Base-by-base conservation (phyloP, 1,139 yeast species). In the Lodderomyces pseudojiufengensis region DNA sequence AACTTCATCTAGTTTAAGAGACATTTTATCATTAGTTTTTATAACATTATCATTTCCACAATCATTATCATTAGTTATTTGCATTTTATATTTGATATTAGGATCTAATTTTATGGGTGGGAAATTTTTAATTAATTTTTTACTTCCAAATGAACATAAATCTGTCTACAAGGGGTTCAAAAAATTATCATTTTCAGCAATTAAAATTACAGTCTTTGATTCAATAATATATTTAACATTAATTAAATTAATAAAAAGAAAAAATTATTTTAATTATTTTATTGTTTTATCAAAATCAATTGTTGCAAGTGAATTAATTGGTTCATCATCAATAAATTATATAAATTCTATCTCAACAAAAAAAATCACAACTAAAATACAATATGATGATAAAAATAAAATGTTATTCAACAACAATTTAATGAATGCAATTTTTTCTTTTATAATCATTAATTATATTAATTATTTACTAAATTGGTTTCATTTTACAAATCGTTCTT, bases 271-370 rank as follows among this genome's bases (percentile, higher is more conserved):
- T 33, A 63, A 63, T 31, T 70, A 70, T 47, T 49, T 71, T 20
- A 63, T 65, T 18, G 48, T 73, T 10, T 56, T 76, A 36, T 70
- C 79, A 9, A 73, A 73, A 46, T 65, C 78, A 3, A 63, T 74
- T 22, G 55, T 76, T n/a, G 69, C 80, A 1, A 61, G 75, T 29
- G 74, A 69, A 35, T 50, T 76, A 33, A 67, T 74, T 10, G 78
- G 80, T 2, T 53, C 71, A 6, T 44, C 51, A 6, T 43, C 48
- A 6, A 41, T 50, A 13, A 47, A 47, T 25, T 45, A 43, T 33
- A 43, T 42, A 21, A 45, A 44, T 20, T 43, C 49, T 8, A 45
- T 47, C 9, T 40, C 49, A 5, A 32, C 43, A 24, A 48, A 43
- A 34, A 48, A 46, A 35, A 36, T 48, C 46, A 41, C 48, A 45